Base-by-base conservation (phyloP, 2,329 filamentous ascomycete species). In the Diaporthe aspalathi region DNA sequence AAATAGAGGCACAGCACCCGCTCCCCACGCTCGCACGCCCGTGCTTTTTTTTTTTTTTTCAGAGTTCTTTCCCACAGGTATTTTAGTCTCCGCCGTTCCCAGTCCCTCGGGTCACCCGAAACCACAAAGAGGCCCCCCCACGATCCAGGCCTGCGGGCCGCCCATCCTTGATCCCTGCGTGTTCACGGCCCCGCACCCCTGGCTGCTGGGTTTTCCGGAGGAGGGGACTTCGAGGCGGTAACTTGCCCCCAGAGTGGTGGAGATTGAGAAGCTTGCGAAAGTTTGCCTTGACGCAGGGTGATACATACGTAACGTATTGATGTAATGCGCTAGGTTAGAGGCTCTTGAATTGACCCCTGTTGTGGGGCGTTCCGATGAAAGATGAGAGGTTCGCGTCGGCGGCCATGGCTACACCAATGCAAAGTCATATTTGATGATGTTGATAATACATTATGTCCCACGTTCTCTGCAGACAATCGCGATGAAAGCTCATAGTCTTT, bases 41-140 rank as follows among this genome's bases (percentile, higher is more conserved):
- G 54, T 60, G 54, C 54, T 43, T 32, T 22, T 60, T 12, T n/a
- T n/a, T n/a, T n/a, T n/a, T n/a, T n/a, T n/a, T n/a, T n/a, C n/a
- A n/a, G n/a, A n/a, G n/a, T n/a, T n/a, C n/a, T n/a, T 16, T 63
- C 35, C 35, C 5, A 38, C 6, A 38, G 6, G 35, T 49, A 12
- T 35, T 35, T 35, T 35, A 35, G 29, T 20, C 43, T 38, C 29
- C 29, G 9, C 60, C 29, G 60, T 50, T 50, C 45, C 60, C 60
- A 50, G 60, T 50, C 45, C 45, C 45, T 65, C 60, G 60, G 60
- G 60, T 50, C 45, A 47, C 24, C 27, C n/a, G 40, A 32, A 65
- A 65, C 60, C 60, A 22, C 22, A 2, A n/a, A 47, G 14, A n/a
- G n/a, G n/a, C n/a, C 32, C 60, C 27, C 60, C 60, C 60, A 65